Evolutionary conservation across 148 eudicot species (phyloP).

Genomic region (Tetragonia tetragonoides): DNA sequence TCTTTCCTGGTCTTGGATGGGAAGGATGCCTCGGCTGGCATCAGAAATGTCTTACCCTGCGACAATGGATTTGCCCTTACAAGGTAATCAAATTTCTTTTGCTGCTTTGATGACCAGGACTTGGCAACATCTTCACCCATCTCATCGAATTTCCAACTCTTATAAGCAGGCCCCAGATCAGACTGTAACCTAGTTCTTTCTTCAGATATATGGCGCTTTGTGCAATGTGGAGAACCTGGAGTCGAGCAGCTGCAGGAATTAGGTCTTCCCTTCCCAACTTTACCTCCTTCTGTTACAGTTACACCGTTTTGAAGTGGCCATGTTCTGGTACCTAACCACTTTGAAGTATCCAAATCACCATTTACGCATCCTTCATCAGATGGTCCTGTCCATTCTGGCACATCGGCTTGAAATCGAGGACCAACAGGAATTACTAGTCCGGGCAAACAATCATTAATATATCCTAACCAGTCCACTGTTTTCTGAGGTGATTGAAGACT

Average conservation of each 20-base stretch:
- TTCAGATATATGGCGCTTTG: conserved; percentile 43
- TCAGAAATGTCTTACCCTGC: conserved; percentile 41
- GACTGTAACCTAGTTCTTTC: conserved; percentile 35
- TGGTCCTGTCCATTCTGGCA: conserved; percentile 51
- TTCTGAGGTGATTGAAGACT: conserved; percentile 28
- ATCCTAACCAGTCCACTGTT: conserved; percentile 35
- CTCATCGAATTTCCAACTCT: conserved; percentile 58
- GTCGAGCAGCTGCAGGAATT: conserved; percentile 48
- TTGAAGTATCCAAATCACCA: conserved; percentile 30
- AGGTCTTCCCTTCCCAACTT: conserved; percentile 64
- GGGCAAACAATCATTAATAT: conserved; percentile 25
- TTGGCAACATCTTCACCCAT: conserved; percentile 70
- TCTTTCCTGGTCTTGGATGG: conserved; percentile 33
- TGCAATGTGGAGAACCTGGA: conserved; percentile 54
- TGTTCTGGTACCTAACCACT: conserved; percentile 49
- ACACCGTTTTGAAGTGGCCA: conserved; percentile 45
- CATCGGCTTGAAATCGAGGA: conserved; percentile 63
- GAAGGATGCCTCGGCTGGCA: conserved; percentile 41
- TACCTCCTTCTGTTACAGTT: conserved; percentile 7
- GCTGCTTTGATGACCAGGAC: conserved; percentile 49
- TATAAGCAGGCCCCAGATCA: conserved; percentile 60
- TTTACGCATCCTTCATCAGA: conserved; percentile 12
- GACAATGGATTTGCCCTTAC: conserved; percentile 48
- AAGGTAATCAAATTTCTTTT: conserved; percentile 37
- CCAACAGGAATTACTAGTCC: conserved; percentile 63